Conservation (phyloP, 345 rosid genomes). For the Camelina sativa region DNA sequence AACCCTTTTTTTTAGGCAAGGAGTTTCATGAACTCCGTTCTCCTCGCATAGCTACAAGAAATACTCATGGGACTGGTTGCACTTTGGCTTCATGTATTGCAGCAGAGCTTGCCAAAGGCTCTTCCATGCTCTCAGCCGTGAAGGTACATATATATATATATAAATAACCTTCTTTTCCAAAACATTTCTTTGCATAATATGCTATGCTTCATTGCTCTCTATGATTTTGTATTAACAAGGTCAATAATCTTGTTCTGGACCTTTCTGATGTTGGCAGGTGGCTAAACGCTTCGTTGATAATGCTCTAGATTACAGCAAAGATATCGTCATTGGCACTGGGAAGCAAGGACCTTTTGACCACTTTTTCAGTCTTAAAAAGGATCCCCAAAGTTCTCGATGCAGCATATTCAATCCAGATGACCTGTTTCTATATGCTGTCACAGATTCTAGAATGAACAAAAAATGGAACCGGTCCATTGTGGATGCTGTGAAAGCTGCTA, state of each 20-base stretch:
- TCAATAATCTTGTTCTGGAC: conserved; percentile 10
- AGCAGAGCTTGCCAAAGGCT: conserved; percentile 95
- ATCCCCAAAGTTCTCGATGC: conserved; percentile 41
- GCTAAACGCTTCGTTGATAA: conserved; percentile 72
- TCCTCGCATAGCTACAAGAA: conserved; percentile 70
- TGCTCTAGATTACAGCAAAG: conserved; percentile 78
- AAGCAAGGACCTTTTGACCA: conserved; percentile 96
- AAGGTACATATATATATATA: conserved; percentile 54
- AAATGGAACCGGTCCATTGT: conserved; percentile 75
- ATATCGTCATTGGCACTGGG: conserved; percentile 78
- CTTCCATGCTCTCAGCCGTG: conserved; percentile 75
- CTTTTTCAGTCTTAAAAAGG: conserved; percentile 60
- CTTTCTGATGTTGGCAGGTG: conserved; percentile 54
- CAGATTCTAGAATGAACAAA: conserved; percentile 81
- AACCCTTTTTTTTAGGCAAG: conserved; percentile 53
- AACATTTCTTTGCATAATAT: conserved; percentile 13
- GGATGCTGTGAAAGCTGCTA: conserved; percentile 72
- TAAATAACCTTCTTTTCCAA: conserved; percentile 7
- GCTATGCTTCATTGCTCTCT: conserved; percentile 6
- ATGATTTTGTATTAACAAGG: conserved; percentile 8
- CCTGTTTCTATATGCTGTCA: conserved; percentile 85
- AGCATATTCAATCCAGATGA: conserved; percentile 60
- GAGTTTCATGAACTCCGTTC: conserved; percentile 66
- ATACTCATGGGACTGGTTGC: conserved; percentile 98
- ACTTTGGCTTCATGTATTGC: conserved; percentile 97